Percentiles rank a stretch among this genome's conserved stretches.
phyloP scores from a whole-genome alignment of 225 moss, liverwort and hornwort species.

The Pseudoscleropodium purum region DNA sequence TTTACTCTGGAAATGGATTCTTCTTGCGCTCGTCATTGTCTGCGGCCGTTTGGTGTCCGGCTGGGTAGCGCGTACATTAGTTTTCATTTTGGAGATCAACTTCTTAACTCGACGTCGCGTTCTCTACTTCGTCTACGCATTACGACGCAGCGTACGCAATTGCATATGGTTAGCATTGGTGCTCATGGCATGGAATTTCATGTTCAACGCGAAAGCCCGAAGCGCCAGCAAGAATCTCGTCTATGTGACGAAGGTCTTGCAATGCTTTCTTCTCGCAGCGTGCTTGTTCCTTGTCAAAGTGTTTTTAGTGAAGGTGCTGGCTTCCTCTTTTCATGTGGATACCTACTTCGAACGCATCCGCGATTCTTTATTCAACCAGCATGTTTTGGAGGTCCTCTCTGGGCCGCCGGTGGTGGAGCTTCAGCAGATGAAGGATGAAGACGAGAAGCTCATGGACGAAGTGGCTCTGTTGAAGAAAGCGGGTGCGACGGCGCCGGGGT shows the following conservation, averaged over 20 bases:
- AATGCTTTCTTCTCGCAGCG: slow-evolving; percentile 64
- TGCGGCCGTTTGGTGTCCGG: slow-evolving; percentile 80
- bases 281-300: slow-evolving; percentile 61
- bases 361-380: slow-evolving; percentile 89
- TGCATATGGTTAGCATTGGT: slow-evolving; percentile 84
- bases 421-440: slow-evolving; percentile 55
- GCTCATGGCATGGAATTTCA: slow-evolving; percentile 80
- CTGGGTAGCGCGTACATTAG: slow-evolving; percentile 48
- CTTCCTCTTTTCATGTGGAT: slow-evolving; percentile 80
- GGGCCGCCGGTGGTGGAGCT: slow-evolving; percentile 59
- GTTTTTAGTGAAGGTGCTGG: slow-evolving; percentile 71
- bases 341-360: slow-evolving; percentile 93
- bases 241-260: slow-evolving; percentile 70
- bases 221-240: slow-evolving; percentile 27
- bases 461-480: slow-evolving; percentile 56
- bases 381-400: slow-evolving; percentile 71
- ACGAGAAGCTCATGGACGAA: slow-evolving; percentile 66
- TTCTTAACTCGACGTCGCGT: slow-evolving; percentile 82
- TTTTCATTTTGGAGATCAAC: slow-evolving; percentile 66
- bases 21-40: slow-evolving; percentile 58
- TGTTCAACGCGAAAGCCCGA: slow-evolving; percentile 64
- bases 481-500: slow-evolving; percentile 63
- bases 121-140: slow-evolving; percentile 81
- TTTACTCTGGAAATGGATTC: slow-evolving; percentile 74
- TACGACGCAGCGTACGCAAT: slow-evolving; percentile 68